Evolutionary conservation across 352 stramenopile species (phyloP).

Genomic region (Peronosclerospora sorghi): DNA sequence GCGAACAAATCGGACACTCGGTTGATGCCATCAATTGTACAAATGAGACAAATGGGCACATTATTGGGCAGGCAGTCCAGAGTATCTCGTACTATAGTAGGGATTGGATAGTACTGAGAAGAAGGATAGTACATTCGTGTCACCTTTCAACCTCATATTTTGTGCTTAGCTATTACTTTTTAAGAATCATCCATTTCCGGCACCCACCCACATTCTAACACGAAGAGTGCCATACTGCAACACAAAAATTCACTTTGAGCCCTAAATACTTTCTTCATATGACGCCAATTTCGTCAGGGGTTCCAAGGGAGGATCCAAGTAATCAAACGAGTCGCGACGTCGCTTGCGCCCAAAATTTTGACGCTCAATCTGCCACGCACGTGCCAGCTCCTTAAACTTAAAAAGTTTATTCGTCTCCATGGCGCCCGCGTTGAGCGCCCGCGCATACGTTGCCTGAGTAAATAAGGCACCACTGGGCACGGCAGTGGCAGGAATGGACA

Average conservation of each 20-base stretch:
- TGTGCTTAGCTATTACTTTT: no score
- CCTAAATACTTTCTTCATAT: conserved; percentile 87
- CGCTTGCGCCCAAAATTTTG: conserved; percentile 68
- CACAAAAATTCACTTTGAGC: conserved; percentile 12
- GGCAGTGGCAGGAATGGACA: conserved; percentile 61
- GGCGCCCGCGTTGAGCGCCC: conserved; percentile 39
- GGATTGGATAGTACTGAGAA: no score
- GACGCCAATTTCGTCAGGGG: conserved; percentile 45
- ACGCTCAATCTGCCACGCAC: conserved; percentile 69
- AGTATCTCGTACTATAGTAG: no score
- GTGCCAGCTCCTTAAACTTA: conserved; percentile 62
- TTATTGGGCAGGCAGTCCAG: no score
- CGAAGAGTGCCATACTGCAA: no score
- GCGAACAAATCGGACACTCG: conserved; percentile 64
- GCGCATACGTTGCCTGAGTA: conserved; percentile 50
- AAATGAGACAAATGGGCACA: neutral
- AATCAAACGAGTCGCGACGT: conserved; percentile 68
- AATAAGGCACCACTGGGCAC: conserved; percentile 62
- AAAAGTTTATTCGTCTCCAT: conserved; percentile 65
- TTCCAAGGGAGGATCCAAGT: conserved; percentile 48
- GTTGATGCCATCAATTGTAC: conserved; percentile 19
- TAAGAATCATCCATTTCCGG: no score
- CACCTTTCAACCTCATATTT: no score
- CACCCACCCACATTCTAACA: no score
- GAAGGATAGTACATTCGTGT: no score